These are phyloP conservation scores for Leptographium lundbergii DNA, from an alignment of 2,329 filamentous ascomycete genomes.

Conservation along the genomic window DNA sequence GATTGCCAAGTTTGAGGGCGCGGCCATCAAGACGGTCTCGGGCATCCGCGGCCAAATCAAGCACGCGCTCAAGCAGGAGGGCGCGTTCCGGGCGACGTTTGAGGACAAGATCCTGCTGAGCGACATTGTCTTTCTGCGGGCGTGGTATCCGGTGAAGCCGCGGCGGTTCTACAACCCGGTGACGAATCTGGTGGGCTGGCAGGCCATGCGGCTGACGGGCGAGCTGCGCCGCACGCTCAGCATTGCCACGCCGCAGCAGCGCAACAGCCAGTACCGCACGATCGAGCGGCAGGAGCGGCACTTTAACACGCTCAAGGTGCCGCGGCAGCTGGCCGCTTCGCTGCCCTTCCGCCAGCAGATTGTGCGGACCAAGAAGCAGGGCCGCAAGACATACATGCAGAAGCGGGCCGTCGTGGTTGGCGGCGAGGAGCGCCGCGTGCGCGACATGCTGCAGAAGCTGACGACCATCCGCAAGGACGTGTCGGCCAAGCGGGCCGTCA, in stretches of 20 bases:
- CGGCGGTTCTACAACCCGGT: conserved; percentile 96
- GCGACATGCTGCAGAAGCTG: conserved; percentile 85
- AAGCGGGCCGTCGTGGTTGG: conserved; percentile 87
- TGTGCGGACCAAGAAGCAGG: conserved; percentile 65
- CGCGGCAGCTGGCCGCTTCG: conserved; percentile 64
- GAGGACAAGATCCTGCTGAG: conserved; percentile 97
- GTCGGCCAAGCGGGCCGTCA: conserved; percentile 64
- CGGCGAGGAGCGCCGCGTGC: conserved; percentile 77
- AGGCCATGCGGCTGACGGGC: conserved; percentile 86
- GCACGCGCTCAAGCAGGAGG: conserved; percentile 86
- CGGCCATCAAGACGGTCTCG: conserved; percentile 88
- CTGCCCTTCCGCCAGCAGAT: conserved; percentile 92
- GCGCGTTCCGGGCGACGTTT: conserved; percentile 92
- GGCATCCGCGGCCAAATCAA: conserved; percentile 96
- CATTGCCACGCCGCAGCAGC: conserved; percentile 64
- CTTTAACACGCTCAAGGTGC: conserved; percentile 71
- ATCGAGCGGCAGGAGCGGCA: conserved; percentile 55
- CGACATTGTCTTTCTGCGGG: conserved; percentile 90
- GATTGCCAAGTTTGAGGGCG: conserved; percentile 96
- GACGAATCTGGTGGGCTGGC: conserved; percentile 86
- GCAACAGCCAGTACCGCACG: conserved; percentile 73
- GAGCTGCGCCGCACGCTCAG: conserved; percentile 70
- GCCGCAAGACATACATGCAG: conserved; percentile 77
- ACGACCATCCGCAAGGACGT: conserved; percentile 86
- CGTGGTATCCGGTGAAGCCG: conserved; percentile 93